Conservation (phyloP, 2,329 filamentous ascomycete genomes). For the Fusarium lateritium region DNA sequence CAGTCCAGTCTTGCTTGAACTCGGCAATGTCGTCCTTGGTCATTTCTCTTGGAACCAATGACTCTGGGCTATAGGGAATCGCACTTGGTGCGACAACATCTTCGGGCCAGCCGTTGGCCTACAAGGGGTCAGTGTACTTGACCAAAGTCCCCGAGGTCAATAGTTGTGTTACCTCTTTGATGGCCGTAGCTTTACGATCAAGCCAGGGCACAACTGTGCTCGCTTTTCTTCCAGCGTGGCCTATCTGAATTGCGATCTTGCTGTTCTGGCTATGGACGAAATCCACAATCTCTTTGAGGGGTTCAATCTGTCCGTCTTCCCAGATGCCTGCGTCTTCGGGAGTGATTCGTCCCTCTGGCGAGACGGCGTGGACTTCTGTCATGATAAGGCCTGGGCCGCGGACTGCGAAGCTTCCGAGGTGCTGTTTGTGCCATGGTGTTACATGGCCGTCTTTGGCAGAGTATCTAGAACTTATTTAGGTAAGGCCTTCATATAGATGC, state of each 20-base stretch:
- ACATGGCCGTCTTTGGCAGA: slow-evolving; percentile 59
- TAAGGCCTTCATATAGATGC: background rate
- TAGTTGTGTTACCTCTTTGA: slow-evolving; percentile 37
- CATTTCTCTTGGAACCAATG: slow-evolving; percentile 43
- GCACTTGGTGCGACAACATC: slow-evolving; percentile 44
- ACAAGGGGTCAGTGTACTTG: background rate
- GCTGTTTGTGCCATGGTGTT: slow-evolving; percentile 61
- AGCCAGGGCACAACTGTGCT: slow-evolving; percentile 53
- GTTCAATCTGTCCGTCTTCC: slow-evolving; percentile 78
- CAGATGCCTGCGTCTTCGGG: slow-evolving; percentile 78
- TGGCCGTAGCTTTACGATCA: slow-evolving; percentile 44
- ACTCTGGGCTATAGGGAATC: slow-evolving; percentile 41
- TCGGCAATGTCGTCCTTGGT: slow-evolving; percentile 43
- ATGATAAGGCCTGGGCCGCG: slow-evolving; percentile 71
- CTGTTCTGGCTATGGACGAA: slow-evolving; percentile 74
- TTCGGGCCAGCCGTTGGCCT: slow-evolving; percentile 49
- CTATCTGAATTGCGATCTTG: slow-evolving; percentile 77
- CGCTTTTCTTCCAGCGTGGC: slow-evolving; percentile 75
- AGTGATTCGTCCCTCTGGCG: slow-evolving; percentile 78
- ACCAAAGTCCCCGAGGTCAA: rapidly evolving
- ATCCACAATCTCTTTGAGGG: slow-evolving; percentile 71
- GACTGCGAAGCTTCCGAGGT: slow-evolving; percentile 56
- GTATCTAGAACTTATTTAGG: slow-evolving; percentile 30
- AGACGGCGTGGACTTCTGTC: slow-evolving; percentile 78
- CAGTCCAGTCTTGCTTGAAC: slow-evolving; percentile 44